Conservation (phyloP, 768 basidiomycete genomes). For the Mycena galericulata region DNA sequence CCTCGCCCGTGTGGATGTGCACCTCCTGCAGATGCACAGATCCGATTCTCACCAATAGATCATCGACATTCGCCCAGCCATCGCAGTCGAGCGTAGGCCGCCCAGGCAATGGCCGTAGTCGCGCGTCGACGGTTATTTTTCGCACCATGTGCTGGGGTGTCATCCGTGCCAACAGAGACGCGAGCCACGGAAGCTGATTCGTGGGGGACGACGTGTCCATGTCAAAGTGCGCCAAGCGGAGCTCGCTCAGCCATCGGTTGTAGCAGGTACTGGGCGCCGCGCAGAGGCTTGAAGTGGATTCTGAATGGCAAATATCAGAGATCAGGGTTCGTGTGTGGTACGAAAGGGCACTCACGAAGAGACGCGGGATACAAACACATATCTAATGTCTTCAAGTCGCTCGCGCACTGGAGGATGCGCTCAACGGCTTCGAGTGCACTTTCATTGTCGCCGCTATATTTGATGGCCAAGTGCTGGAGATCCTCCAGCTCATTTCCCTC, state of each 20-base stretch:
- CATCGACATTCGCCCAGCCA: conserved; percentile 17
- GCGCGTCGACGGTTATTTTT: conserved; percentile 20
- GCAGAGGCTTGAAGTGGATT: not conserved
- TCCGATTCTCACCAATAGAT: not conserved
- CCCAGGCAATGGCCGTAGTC: conserved; percentile 2
- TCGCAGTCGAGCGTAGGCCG: not conserved
- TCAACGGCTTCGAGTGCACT: conserved; percentile 11
- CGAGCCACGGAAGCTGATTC: conserved; percentile 29
- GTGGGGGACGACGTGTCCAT: conserved; percentile 23
- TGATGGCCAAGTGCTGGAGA: conserved; percentile 13
- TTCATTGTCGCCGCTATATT: conserved; percentile 12
- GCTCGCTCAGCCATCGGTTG: conserved; percentile 16
- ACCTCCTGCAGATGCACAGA: conserved; percentile 3
- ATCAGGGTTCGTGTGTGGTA: not conserved
- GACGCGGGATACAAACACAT: conserved; percentile 15
- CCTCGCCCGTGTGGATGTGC: not conserved
- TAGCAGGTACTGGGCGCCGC: conserved; percentile 25
- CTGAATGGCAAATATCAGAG: not conserved
- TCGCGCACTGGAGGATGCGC: conserved; percentile 18
- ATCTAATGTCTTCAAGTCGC: conserved; percentile 16
- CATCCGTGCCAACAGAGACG: conserved; percentile 13
- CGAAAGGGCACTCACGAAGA: conserved; percentile 7
- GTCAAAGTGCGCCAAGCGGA: conserved; percentile 23
- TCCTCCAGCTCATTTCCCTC: conserved; percentile 18
- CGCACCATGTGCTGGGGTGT: conserved; percentile 3